Evolutionary conservation across 73 alveolate species (phyloP).

Genomic region (Uronychia setigera): DNA sequence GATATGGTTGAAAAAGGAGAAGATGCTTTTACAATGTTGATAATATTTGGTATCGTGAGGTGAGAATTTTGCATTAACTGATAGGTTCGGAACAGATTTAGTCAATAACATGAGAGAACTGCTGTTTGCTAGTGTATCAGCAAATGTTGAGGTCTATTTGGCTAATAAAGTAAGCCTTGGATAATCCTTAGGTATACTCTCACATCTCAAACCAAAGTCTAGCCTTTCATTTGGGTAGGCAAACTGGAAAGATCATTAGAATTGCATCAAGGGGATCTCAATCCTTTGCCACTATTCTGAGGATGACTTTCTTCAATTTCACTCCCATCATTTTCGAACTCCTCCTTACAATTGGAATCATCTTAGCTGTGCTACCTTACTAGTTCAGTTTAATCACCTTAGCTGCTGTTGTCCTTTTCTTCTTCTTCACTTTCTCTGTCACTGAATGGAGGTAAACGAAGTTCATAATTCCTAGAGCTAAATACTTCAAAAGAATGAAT

Average conservation of each 20-base stretch:
- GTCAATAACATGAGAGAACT: slow-evolving; percentile 62
- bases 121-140: slow-evolving; percentile 64
- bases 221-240: slow-evolving; percentile 44
- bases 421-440: slow-evolving; percentile 40
- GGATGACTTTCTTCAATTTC: slow-evolving; percentile 23
- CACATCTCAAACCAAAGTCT: slow-evolving; percentile 36
- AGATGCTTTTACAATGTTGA: not conserved
- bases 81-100: slow-evolving; percentile 49
- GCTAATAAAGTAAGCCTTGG: slow-evolving; percentile 22
- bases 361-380: not conserved
- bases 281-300: slow-evolving; percentile 41
- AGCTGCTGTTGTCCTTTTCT: slow-evolving; percentile 9
- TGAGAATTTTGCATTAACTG: not conserved
- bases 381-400: slow-evolving; percentile 6
- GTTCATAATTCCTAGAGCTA: slow-evolving; percentile 1
- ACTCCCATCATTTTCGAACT: slow-evolving; percentile 37
- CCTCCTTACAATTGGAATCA: slow-evolving; percentile 6
- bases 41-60: not conserved
- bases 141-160: slow-evolving; percentile 54
- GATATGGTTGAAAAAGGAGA: slow-evolving; percentile 1
- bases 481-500: slow-evolving; percentile 23
- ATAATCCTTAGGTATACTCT: slow-evolving; percentile 1
- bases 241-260: slow-evolving; percentile 54
- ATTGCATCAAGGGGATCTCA: slow-evolving; percentile 50
- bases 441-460: slow-evolving; percentile 46